phyloP scores from a whole-genome alignment of 2,329 filamentous ascomycete genomes.

The Talaromyces rugulosus region DNA sequence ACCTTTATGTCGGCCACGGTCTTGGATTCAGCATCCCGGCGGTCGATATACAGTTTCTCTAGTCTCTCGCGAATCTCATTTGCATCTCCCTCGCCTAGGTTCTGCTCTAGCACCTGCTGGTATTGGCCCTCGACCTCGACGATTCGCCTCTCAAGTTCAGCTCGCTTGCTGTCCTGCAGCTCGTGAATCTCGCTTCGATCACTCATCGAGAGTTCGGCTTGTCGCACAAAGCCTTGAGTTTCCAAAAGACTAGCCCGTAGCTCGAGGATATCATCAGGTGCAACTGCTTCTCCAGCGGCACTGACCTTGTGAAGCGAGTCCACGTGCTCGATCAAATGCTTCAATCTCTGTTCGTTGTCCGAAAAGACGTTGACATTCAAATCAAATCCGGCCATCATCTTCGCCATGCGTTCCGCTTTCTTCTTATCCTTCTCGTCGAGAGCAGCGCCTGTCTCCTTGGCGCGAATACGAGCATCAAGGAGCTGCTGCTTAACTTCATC shows the following conservation, averaged over 20 bases:
- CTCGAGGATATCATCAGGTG: slow-evolving; percentile 73
- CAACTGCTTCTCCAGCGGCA: slow-evolving; percentile 70
- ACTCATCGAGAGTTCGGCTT: slow-evolving; percentile 82
- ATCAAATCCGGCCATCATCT: slow-evolving; percentile 99
- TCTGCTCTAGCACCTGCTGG: slow-evolving; percentile 73
- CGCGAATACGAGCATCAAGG: slow-evolving; percentile 91
- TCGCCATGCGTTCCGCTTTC: slow-evolving; percentile 98
- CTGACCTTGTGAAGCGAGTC: slow-evolving; percentile 74
- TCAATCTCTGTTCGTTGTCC: slow-evolving; percentile 82
- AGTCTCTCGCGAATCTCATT: slow-evolving; percentile 80
- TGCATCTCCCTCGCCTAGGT: slow-evolving; percentile 71
- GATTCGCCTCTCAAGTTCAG: slow-evolving; percentile 73
- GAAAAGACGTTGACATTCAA: slow-evolving; percentile 90
- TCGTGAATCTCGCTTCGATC: slow-evolving; percentile 61
- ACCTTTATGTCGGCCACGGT: slow-evolving; percentile 72
- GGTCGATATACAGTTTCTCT: slow-evolving; percentile 70
- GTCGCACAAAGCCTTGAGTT: slow-evolving; percentile 86
- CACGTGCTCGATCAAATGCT: slow-evolving; percentile 76
- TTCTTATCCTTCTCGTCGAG: slow-evolving; percentile 97
- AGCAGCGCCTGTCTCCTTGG: slow-evolving; percentile 84
- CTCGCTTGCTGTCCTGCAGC: slow-evolving; percentile 61
- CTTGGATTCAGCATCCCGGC: slow-evolving; percentile 68
- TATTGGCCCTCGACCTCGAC: slow-evolving; percentile 75
- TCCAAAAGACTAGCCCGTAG: slow-evolving; percentile 77
- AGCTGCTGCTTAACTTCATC: slow-evolving; percentile 96